Evolutionary conservation across 228 moss, liverwort and hornwort species (phyloP).

Genomic region (Sphagnum magellanicum): DNA sequence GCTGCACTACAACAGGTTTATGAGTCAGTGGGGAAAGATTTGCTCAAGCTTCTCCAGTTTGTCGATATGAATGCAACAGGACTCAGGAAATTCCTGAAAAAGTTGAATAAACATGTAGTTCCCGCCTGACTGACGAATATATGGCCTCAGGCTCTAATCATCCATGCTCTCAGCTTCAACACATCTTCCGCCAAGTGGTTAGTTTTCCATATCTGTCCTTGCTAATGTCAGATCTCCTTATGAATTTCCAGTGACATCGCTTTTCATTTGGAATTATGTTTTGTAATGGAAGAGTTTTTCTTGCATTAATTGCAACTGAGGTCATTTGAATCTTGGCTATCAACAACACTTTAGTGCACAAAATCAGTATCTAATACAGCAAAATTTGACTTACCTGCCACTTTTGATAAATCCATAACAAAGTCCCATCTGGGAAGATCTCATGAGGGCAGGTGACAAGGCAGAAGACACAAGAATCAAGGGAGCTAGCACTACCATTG

Average conservation of each 20-base stretch:
- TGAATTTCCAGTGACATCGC: too few relatives aligned
- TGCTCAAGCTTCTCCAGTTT: constrained; percentile 64
- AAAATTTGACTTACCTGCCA: too few relatives aligned
- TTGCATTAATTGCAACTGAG: neutral
- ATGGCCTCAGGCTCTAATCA: constrained; percentile 88
- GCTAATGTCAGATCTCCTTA: too few relatives aligned
- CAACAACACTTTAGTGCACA: too few relatives aligned
- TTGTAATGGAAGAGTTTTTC: neutral
- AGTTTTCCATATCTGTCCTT: constrained; percentile 4
- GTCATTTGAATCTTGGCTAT: neutral
- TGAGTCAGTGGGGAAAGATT: constrained; percentile 60
- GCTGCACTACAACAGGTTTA: constrained; percentile 48
- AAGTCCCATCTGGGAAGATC: too few relatives aligned
- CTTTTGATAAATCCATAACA: too few relatives aligned
- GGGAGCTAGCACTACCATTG: too few relatives aligned
- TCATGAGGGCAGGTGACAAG: too few relatives aligned
- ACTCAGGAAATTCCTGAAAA: constrained; percentile 82
- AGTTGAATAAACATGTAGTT: constrained; percentile 81
- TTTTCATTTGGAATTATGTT: too few relatives aligned
- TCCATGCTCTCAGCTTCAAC: constrained; percentile 95
- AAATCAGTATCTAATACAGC: too few relatives aligned
- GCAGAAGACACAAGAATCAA: too few relatives aligned
- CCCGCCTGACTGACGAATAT: constrained; percentile 88
- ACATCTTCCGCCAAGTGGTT: constrained; percentile 93
- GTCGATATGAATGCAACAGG: constrained; percentile 94